Base-by-base conservation (phyloP, 2,329 filamentous ascomycete genomes). In the Didymella exigua region DNA sequence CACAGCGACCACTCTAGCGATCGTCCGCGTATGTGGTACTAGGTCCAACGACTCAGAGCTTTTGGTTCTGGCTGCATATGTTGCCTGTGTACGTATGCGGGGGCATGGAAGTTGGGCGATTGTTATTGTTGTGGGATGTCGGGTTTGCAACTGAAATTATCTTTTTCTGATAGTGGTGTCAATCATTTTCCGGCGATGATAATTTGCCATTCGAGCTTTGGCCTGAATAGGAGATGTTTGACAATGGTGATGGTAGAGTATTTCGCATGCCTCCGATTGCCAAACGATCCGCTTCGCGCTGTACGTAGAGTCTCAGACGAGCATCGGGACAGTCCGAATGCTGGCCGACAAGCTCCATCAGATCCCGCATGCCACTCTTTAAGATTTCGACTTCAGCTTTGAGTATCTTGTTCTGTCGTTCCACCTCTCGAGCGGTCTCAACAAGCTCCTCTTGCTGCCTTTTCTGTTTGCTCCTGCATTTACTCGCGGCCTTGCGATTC, bases 401-500 rank as follows among this genome's bases (percentile, higher is more conserved):
- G 6, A 75, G 58, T 18, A 60, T 41, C 26, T 63, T 67, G 47
- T 73, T 73, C 33, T 47, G 63, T 14, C 59, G 54, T 42, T 71
- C 71, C 2, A 67, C 61, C 1, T 70, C 67, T 24, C 76, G 70
- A 4, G 75, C 71, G 42, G 64, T 69, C 49, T 76, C 74, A 45
- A 84, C 81, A 2, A 85, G 76, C 26, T 76, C 69, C 45, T 81
- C 76, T 14, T 79, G 80, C 54, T 82, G 79, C 56, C 78, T 76
- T 66, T 84, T 85, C 68, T 85, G 84, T 74, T 89, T 90, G 63
- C 84, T 83, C 4, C 89, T 82, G 66, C 88, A 91, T 66, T 90
- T 90, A 66, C 84, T 88, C 1, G 89, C 89, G 0, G 89, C 89
- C 6, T 88, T 76, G 6, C 88, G 81, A 69, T 91, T 91, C 51